Conservation (phyloP, 495 filamentous ascomycete species). For the Penicillium macrosclerotiorum region DNA sequence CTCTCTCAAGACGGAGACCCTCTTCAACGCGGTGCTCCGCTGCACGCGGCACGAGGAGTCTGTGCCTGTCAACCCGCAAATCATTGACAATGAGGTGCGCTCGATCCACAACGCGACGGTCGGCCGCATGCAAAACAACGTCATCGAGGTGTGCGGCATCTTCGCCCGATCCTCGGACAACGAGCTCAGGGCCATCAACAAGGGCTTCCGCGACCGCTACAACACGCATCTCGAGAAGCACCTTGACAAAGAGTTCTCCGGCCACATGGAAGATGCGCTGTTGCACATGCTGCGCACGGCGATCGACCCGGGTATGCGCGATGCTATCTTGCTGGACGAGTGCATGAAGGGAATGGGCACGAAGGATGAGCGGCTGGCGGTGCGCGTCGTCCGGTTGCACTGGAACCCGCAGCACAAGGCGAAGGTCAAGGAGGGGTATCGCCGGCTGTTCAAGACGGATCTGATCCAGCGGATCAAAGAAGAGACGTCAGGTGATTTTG, state of each 20-base stretch:
- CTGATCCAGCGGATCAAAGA: slow-evolving; percentile 64
- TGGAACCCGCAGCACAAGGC: slow-evolving; percentile 74
- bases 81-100: slow-evolving; percentile 68
- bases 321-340: slow-evolving; percentile 76
- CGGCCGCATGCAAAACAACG: slow-evolving; percentile 67
- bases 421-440: slow-evolving; percentile 72
- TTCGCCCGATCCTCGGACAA: slow-evolving; percentile 69
- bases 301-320: slow-evolving; percentile 74
- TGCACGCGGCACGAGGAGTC: slow-evolving; percentile 73
- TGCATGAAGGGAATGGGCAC: slow-evolving; percentile 86
- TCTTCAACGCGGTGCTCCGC: slow-evolving; percentile 75
- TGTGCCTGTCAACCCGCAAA: slow-evolving; percentile 62
- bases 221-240: slow-evolving; percentile 64
- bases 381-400: slow-evolving; percentile 69
- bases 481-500: slow-evolving; percentile 87
- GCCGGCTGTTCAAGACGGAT: slow-evolving; percentile 58
- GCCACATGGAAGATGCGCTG: slow-evolving; percentile 89
- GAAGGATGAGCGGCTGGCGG: slow-evolving; percentile 76
- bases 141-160: slow-evolving; percentile 72
- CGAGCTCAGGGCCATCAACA: slow-evolving; percentile 76
- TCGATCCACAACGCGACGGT: slow-evolving; percentile 72
- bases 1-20: slow-evolving; percentile 79
- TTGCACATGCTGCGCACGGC: slow-evolving; percentile 74
- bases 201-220: slow-evolving; percentile 67
- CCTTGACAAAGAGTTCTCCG: slow-evolving; percentile 77